Base-by-base conservation (phyloP, 768 basidiomycete genomes). In the Tulasnella sp. region DNA sequence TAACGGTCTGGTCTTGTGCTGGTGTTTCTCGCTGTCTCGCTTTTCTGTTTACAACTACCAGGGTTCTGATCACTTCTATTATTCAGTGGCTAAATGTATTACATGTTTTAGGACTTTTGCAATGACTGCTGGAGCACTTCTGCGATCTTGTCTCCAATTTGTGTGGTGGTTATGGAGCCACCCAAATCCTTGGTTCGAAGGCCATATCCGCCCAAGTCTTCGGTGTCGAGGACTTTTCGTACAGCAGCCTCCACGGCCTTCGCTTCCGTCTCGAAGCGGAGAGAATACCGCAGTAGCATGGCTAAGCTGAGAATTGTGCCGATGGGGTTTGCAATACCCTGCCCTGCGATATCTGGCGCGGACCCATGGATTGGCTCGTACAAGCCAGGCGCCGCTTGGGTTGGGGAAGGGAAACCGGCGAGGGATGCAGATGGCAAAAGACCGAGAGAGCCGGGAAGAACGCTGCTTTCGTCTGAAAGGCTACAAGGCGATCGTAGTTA, bases 361-460 rank as follows among this genome's bases (percentile, higher is more conserved):
- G 95, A 96, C 76, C 95, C 95, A 84, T 97, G 96, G 82, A 98
- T 98, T 75, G 98, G 98, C 87, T 99, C 98, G 88, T 99, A 99
- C 64, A 99, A 88, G 60, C 98, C 98, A 24, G 90, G 86, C 2
- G 94, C 93, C 8, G 94, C 91, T 85, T 93, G 94, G 86, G 90
- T 92, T 82, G 88, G 83, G 78, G 82, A 85, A 2, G 92, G 96
- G 34, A 95, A 94, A 72, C 96, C 96, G 2, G 97, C 95, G 12
- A 99, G 91, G 20, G 97, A 98, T 42, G 98, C 98, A 18, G 98
- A 99, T 20, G 98, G 97, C 20, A 99, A 89, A 31, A 99, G 90
- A 76, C 98, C 98, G 14, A 99, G 92, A 41, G 98, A 99, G 24
- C 98, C 98, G 24, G 97, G 97, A 83, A 99, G 98, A 83, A 99